Evolutionary conservation across 352 stramenopile species (phyloP), one percentile per base, ranked within the genome.

Genomic region (Phytophthora syringae): DNA sequence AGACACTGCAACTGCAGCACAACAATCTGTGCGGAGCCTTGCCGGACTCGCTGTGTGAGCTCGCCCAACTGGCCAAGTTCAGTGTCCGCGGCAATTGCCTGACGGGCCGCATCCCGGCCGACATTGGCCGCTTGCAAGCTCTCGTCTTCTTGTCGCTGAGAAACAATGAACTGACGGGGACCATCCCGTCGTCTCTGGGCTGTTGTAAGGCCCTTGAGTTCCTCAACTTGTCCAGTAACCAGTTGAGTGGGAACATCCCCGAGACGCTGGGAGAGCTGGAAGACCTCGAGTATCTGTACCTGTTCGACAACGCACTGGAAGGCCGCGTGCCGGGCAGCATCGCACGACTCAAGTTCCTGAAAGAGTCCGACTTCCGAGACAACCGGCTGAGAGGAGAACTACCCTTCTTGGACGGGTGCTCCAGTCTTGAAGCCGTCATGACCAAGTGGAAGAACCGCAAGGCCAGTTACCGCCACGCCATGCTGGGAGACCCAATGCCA

Each of bases 381-480:
- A 94, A 94, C 48, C 80, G 82, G 1, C 61, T 94, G 52, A 76
- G 65, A 16, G 82, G 84, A 7, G 84, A 92, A 59, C 75, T 94
- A n/a, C 83, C 86, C 64, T 92, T 92, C 48, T 60, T 94, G 12
- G 85, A 93, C 44, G 85, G 82, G 20, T 92, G 81, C 64, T 93
- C 82, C 15, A 93, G 83, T 44, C 64, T 93, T 7, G 82, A 91
- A 34, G 82, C 82, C 18, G 85, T 93, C 18, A 84, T 93, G 80
- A 89, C 70, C 55, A 93, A 93, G 76, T 93, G 85, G 85, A 93
- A 92, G 67, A 86, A 84, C 52, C 82, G 85, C 28, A 92, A 92
- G 72, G 84, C 84, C 16, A 92, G 76, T 37, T 93, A 93, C 66
- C 77, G 77, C 21, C 77, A 93, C 70, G 73, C 77, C 18, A 85